Evolutionary conservation across 805 yeast species (phyloP).

Genomic region (Pichia cabralensis): DNA sequence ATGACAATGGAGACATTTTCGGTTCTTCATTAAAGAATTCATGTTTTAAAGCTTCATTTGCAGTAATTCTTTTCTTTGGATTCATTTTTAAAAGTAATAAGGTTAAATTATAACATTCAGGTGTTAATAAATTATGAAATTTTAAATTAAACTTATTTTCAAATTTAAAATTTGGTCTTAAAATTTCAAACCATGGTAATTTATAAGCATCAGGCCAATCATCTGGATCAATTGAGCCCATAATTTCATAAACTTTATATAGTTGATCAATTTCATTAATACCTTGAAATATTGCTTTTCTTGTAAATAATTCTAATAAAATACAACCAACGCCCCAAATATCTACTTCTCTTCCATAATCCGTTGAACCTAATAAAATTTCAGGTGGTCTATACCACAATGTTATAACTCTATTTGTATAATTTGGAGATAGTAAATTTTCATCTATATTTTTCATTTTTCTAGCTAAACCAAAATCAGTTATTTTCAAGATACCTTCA

Average conservation of each 20-base stretch:
- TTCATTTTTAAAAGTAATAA: slow-evolving; percentile 50
- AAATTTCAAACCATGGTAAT: slow-evolving; percentile 89
- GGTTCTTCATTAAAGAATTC: slow-evolving; percentile 68
- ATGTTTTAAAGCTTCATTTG: slow-evolving; percentile 60
- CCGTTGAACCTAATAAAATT: slow-evolving; percentile 78
- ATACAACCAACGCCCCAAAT: slow-evolving; percentile 97
- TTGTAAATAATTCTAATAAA: slow-evolving; percentile 68
- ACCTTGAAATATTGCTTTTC: slow-evolving; percentile 76
- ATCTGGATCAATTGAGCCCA: slow-evolving; percentile 76
- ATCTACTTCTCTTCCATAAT: slow-evolving; percentile 84
- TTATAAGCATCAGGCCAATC: slow-evolving; percentile 72
- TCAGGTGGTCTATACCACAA: slow-evolving; percentile 98
- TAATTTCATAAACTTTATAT: slow-evolving; percentile 59
- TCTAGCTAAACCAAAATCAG: slow-evolving; percentile 78
- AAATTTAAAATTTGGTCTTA: slow-evolving; percentile 44
- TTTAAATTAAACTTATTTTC: slow-evolving; percentile 31
- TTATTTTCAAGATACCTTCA: slow-evolving; percentile 55
- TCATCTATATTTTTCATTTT: slow-evolving; percentile 49
- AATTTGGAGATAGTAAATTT: slow-evolving; percentile 53
- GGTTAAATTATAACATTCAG: slow-evolving; percentile 58
- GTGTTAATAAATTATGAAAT: slow-evolving; percentile 34
- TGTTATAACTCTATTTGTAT: slow-evolving; percentile 92
- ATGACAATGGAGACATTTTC: slow-evolving; percentile 43
- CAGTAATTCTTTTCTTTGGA: slow-evolving; percentile 59
- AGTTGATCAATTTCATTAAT: slow-evolving; percentile 81